Conservation (phyloP, 108 stramenopile species). For the Thalassiosira profunda region DNA sequence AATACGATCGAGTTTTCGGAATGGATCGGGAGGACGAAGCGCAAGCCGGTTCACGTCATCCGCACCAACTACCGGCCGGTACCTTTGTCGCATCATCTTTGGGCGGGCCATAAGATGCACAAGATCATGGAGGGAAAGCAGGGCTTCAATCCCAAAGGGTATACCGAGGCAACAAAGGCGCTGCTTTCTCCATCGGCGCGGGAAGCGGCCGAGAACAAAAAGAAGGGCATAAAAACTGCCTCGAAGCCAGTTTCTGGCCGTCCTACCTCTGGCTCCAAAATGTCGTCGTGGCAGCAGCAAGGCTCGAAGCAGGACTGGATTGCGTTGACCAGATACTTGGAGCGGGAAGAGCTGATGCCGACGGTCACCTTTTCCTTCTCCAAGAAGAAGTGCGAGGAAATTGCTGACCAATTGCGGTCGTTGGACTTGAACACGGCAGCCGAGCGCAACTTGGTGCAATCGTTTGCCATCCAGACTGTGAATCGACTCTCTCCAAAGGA, state of each 20-base stretch:
- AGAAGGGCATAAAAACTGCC: constrained; percentile 37
- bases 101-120: constrained; percentile 88
- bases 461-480: constrained; percentile 81
- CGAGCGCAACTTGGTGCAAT: constrained; percentile 73
- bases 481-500: constrained; percentile 89
- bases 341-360: constrained; percentile 91
- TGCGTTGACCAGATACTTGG: constrained; percentile 79
- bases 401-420: constrained; percentile 84
- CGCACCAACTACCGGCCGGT: constrained; percentile 93
- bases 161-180: constrained; percentile 73
- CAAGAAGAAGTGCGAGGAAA: constrained; percentile 97
- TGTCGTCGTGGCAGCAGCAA: constrained; percentile 82
- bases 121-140: constrained; percentile 82
- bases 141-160: constrained; percentile 81
- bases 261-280: constrained; percentile 53
- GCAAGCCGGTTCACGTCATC: constrained; percentile 92
- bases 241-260: constrained; percentile 31
- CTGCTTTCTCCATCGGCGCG: constrained; percentile 64
- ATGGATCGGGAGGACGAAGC: constrained; percentile 95
- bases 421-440: constrained; percentile 90
- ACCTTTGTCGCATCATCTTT: constrained; percentile 94
- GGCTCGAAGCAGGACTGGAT: constrained; percentile 86
- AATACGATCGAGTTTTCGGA: constrained; percentile 97
- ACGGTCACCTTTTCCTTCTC: constrained; percentile 98
- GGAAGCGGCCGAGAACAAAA: constrained; percentile 28